Conservation (phyloP, 306 rosid species). For the Delonix regia region DNA sequence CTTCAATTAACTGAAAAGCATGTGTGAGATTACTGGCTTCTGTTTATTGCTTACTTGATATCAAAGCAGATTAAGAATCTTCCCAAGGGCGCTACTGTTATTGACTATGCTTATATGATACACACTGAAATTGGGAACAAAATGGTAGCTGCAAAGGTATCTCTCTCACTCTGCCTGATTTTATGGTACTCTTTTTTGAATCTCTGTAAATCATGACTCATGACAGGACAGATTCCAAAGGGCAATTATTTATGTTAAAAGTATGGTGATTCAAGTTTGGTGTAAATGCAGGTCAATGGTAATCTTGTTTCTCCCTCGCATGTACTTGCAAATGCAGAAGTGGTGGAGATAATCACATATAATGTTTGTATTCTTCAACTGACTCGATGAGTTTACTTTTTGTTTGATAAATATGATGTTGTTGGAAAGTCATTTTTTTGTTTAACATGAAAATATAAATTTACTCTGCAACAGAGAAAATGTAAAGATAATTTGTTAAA, state of each 20-base stretch:
- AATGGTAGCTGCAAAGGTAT: slow-evolving; percentile 98
- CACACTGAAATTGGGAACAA: slow-evolving; percentile 97
- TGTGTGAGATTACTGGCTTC: slow-evolving; percentile 17
- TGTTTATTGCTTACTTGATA: slow-evolving; percentile 23
- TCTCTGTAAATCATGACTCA: not conserved
- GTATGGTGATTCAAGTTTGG: slow-evolving; percentile 29
- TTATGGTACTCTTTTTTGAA: not conserved
- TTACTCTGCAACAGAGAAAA: slow-evolving; percentile 22
- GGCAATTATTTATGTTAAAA: not conserved
- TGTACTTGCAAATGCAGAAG: slow-evolving; percentile 92
- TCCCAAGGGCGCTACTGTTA: slow-evolving; percentile 88
- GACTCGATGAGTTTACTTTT: slow-evolving; percentile 1
- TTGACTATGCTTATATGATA: slow-evolving; percentile 95
- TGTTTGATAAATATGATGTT: slow-evolving; percentile 25
- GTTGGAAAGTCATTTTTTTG: slow-evolving; percentile 5
- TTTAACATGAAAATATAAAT: slow-evolving; percentile 14
- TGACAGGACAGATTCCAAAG: slow-evolving; percentile 26
- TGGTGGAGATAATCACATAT: slow-evolving; percentile 93
- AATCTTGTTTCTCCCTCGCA: slow-evolving; percentile 84
- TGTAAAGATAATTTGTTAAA: slow-evolving; percentile 2
- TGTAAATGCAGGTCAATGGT: slow-evolving; percentile 83
- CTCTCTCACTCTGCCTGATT: slow-evolving; percentile 23
- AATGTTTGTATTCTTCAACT: slow-evolving; percentile 62
- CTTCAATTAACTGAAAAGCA: slow-evolving; percentile 12
- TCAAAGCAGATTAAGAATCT: slow-evolving; percentile 80